Percentiles rank a stretch among this genome's conserved stretches.
phyloP scores from a whole-genome alignment of 306 rosid genomes.

The Acacia crassicarpa region DNA sequence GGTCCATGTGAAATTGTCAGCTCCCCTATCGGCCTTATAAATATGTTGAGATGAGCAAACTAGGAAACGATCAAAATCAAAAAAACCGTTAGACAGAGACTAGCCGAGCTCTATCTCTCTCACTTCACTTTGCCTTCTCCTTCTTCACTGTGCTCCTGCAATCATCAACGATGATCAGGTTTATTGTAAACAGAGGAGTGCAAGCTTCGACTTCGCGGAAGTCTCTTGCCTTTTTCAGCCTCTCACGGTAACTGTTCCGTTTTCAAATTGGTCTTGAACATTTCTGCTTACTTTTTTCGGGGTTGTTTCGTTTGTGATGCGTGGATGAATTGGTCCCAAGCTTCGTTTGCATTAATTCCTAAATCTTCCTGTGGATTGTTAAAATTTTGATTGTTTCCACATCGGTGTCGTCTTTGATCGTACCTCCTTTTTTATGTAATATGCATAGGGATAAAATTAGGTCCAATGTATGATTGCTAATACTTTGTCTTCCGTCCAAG shows the following conservation, averaged over 20 bases:
- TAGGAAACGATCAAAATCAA: background rate
- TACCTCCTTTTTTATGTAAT: background rate
- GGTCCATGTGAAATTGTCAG: background rate
- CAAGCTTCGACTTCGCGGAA: slow-evolving; percentile 29
- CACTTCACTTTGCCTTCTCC: background rate
- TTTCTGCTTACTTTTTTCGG: background rate
- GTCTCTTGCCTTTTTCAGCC: slow-evolving; percentile 33
- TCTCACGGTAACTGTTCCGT: slow-evolving; percentile 41
- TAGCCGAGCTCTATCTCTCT: background rate
- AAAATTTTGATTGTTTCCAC: slow-evolving; percentile 7
- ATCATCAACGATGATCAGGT: slow-evolving; percentile 36
- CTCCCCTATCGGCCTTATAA: no score
- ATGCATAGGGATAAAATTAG: background rate
- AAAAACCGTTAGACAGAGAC: background rate
- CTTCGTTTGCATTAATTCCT: background rate
- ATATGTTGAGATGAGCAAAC: background rate
- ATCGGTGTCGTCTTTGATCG: background rate
- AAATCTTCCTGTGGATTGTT: background rate
- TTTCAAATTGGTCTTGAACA: background rate
- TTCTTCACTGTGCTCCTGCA: background rate
- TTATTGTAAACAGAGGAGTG: slow-evolving; percentile 38
- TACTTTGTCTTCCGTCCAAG: background rate
- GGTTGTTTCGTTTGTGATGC: background rate
- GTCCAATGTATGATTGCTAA: background rate
- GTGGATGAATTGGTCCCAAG: background rate